Conservation (phyloP, 2,329 filamentous ascomycete genomes). For the Epichloe hybrida region DNA sequence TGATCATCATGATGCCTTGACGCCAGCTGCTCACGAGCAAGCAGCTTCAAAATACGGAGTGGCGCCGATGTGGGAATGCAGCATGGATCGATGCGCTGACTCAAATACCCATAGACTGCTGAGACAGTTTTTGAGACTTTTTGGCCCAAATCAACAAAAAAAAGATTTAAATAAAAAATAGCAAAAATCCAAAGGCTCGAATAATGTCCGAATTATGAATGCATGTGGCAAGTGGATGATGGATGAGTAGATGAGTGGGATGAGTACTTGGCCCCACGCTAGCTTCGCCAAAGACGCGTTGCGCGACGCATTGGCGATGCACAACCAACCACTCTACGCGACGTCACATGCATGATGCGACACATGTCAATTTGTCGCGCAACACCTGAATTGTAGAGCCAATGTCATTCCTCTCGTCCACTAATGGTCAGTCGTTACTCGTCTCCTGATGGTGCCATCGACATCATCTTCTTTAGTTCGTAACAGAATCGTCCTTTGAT, state of each 20-base stretch:
- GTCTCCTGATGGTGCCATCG: slow-evolving; percentile 14
- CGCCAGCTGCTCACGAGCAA: neutral
- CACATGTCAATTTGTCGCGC: neutral
- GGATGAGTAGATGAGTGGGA: neutral
- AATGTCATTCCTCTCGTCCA: neutral
- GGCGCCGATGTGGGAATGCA: neutral
- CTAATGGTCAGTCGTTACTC: slow-evolving; percentile 8
- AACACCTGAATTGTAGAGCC: neutral
- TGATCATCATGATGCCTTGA: slow-evolving; percentile 5
- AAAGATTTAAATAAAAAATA: too few relatives aligned
- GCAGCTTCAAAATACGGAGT: neutral
- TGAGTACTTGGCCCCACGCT: neutral
- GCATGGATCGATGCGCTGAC: too few relatives aligned
- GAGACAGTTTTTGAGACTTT: too few relatives aligned
- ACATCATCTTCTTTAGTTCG: slow-evolving; percentile 9
- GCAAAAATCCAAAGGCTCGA: too few relatives aligned
- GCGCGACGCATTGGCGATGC: slow-evolving; percentile 3
- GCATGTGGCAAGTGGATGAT: neutral
- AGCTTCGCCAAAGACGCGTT: slow-evolving; percentile 3
- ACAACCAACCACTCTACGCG: slow-evolving; percentile 1
- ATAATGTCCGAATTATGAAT: neutral
- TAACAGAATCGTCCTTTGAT: slow-evolving; percentile 14
- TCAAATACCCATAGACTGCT: too few relatives aligned
- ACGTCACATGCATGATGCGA: slow-evolving; percentile 4
- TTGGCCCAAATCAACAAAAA: too few relatives aligned